Conservation (phyloP, 805 yeast genomes). For the Cephaloascus fragrans region DNA sequence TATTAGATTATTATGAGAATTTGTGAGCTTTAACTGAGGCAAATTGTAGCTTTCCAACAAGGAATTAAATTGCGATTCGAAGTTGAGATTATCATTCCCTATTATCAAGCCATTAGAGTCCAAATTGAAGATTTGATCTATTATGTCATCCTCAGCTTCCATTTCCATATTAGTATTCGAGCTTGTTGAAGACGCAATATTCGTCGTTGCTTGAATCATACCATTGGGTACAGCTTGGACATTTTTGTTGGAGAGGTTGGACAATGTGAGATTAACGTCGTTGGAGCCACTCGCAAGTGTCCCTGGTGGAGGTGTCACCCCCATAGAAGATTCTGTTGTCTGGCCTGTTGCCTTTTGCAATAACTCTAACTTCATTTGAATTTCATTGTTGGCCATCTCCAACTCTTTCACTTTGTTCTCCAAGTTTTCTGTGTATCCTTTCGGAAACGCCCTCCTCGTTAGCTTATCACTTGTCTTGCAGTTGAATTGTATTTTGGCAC, state of each 20-base stretch:
- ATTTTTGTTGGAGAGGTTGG: neutral
- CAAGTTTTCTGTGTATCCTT: constrained; percentile 70
- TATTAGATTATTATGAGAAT: constrained; percentile 29
- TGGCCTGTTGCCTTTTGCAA: constrained; percentile 9
- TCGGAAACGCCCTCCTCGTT: constrained; percentile 70
- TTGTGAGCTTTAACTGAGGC: constrained; percentile 32
- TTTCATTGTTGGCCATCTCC: constrained; percentile 42
- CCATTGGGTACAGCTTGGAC: no score
- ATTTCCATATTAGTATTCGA: neutral
- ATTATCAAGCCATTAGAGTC: constrained; percentile 31
- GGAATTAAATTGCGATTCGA: constrained; percentile 35
- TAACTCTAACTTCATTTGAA: constrained; percentile 22
- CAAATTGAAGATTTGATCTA: constrained; percentile 33
- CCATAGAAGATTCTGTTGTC: neutral
- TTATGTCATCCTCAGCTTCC: constrained; percentile 5
- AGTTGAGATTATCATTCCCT: constrained; percentile 34
- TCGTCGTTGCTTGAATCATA: neutral
- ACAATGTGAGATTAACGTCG: constrained; percentile 1
- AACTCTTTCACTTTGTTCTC: constrained; percentile 53
- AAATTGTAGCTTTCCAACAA: constrained; percentile 29
- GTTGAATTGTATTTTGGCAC: constrained; percentile 52
- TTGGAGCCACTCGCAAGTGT: neutral
- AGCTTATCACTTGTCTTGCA: constrained; percentile 68
- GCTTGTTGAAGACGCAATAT: neutral
- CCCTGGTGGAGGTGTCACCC: neutral